These are phyloP conservation scores for Coleophoma crateriformis DNA, from an alignment of 2,329 filamentous ascomycete genomes.

Conservation along the genomic window DNA sequence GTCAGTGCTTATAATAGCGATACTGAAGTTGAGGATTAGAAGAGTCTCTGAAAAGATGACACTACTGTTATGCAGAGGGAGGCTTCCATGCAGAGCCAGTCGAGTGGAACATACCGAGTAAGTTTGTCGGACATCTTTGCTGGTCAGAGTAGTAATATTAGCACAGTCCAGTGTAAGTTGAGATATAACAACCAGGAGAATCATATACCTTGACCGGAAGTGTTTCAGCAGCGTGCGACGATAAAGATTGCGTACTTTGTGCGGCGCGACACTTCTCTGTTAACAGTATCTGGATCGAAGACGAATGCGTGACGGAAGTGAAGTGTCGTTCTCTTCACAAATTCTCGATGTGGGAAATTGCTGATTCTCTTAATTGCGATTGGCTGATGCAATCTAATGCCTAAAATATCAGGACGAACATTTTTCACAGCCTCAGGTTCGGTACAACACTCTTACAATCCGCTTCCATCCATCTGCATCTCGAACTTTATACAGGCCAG, in stretches of 20 bases:
- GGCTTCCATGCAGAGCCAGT: not conserved
- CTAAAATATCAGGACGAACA: not conserved
- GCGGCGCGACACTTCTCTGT: too few species aligned
- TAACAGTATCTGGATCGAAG: not conserved
- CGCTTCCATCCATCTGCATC: not conserved
- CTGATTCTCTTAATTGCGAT: not conserved
- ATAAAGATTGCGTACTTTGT: too few species aligned
- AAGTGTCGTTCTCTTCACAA: not conserved
- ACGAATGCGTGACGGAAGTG: not conserved
- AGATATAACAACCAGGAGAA: not conserved
- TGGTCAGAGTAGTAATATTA: not conserved
- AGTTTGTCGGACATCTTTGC: slow-evolving; percentile 80
- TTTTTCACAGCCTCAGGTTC: not conserved
- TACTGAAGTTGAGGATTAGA: slow-evolving; percentile 48
- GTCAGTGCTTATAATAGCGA: slow-evolving; percentile 98
- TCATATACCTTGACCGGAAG: not conserved
- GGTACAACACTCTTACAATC: not conserved
- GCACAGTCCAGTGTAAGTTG: not conserved
- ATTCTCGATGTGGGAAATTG: not conserved
- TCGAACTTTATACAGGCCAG: not conserved
- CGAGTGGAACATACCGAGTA: slow-evolving; percentile 64
- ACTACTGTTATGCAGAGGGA: not conserved
- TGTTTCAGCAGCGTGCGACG: not conserved
- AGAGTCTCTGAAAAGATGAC: too few species aligned
- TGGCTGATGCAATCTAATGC: not conserved